Evolutionary conservation across 116 monocot species (phyloP).

Genomic region (Cymodocea nodosa): DNA sequence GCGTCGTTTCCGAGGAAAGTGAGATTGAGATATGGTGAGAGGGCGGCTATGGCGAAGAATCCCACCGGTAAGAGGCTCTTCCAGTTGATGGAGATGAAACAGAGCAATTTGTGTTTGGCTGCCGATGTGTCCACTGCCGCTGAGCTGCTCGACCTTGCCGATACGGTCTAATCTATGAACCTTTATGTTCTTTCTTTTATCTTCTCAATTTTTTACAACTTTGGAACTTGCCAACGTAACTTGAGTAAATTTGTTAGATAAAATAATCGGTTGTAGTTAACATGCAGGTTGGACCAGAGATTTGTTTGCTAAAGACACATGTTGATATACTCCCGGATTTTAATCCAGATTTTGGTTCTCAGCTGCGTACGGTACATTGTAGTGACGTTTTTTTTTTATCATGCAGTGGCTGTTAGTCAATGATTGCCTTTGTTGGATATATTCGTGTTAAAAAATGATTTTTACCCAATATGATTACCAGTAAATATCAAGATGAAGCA

Average conservation of each 20-base stretch:
- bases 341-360: constrained; percentile 60
- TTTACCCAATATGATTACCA: neutral
- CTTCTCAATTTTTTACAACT: neutral
- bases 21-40: constrained; percentile 56
- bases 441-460: neutral
- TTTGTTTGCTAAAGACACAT: constrained; percentile 65
- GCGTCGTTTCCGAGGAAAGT: constrained; percentile 6
- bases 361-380: constrained; percentile 43
- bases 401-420: too few species aligned
- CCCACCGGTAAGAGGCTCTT: constrained; percentile 67
- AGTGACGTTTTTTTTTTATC: too few species aligned
- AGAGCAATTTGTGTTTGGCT: constrained; percentile 74
- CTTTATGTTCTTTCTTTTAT: neutral
- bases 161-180: constrained; percentile 33
- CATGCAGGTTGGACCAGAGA: constrained; percentile 61
- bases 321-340: constrained; percentile 92
- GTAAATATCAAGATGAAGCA: too few species aligned
- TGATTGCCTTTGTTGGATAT: neutral
- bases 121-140: constrained; percentile 81
- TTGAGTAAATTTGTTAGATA: neutral
- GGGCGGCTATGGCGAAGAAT: constrained; percentile 65
- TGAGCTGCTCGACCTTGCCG: constrained; percentile 67
- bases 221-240: neutral
- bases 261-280: neutral
- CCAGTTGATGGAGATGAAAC: constrained; percentile 83